These are phyloP conservation scores for Sporothrix sp. DNA, from an alignment of 2,329 filamentous ascomycete genomes.

Conservation along the genomic window DNA sequence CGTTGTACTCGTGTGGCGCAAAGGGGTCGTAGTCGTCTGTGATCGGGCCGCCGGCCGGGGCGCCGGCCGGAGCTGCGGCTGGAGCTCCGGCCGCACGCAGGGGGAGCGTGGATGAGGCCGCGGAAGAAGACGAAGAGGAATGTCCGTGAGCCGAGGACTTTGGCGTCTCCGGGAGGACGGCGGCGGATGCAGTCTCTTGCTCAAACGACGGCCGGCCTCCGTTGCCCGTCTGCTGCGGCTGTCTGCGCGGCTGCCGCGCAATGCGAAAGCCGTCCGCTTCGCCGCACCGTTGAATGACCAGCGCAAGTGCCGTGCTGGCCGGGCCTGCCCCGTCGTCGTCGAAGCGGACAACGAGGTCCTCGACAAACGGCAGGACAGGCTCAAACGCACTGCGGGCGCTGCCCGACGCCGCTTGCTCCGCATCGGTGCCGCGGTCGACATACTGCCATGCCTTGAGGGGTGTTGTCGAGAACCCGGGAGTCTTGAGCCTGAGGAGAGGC, in stretches of 20 bases:
- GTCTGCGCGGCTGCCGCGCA: neutral
- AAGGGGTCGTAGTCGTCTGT: constrained; percentile 41
- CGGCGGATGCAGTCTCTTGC: constrained; percentile 2
- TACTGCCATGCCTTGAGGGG: constrained; percentile 20
- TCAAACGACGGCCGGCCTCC: neutral
- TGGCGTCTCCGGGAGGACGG: constrained; percentile 9
- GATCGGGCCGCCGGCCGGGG: too few relatives aligned
- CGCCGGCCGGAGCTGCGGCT: constrained; percentile 3
- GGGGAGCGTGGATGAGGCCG: neutral
- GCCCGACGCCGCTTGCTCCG: constrained; percentile 17
- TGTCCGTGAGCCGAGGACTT: neutral
- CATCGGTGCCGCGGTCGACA: constrained; percentile 33
- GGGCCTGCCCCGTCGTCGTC: constrained; percentile 33
- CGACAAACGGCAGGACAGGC: constrained; percentile 41
- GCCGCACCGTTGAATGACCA: constrained; percentile 38
- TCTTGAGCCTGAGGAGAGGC: neutral
- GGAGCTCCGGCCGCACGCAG: constrained; percentile 9
- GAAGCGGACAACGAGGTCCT: constrained; percentile 49
- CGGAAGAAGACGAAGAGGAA: neutral
- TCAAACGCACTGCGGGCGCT: constrained; percentile 22
- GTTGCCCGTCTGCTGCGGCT: neutral
- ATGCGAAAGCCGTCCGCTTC: constrained; percentile 8
- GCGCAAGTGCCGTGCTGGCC: constrained; percentile 35
- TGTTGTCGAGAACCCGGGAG: neutral
- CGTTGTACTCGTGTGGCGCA: constrained; percentile 14